Evolutionary conservation across 1,139 yeast species (phyloP), one percentile per base, ranked within the genome.

Genomic region (Arxiozyma heterogenica): DNA sequence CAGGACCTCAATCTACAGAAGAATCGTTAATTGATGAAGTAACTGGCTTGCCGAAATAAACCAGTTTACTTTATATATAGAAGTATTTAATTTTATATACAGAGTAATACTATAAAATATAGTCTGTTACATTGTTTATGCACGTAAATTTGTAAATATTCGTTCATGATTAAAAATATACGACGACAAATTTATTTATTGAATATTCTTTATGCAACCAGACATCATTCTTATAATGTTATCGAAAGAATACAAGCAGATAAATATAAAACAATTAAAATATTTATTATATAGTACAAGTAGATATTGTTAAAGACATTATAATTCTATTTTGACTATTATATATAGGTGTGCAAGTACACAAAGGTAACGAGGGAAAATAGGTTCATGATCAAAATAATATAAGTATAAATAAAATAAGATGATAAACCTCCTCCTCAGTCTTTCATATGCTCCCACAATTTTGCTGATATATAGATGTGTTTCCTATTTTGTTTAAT

Each of bases 1-100:
- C 81, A 38, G 98, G 97, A 48, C 97, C 98, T 15, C 79, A 77
- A 64, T 77, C 73, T 53, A 77, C 84, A 18, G 59, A 69, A 3
- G 80, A 79, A 57, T 72, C 76, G 25, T 75, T 86, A 62, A 76
- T 84, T 54, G 76, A 81, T 63, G 76, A 73, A 39, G 58, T 61
- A n/a, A 74, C 77, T 18, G 82, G 82, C 22, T 61, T 72, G 50
- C 81, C 81, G 61, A 71, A 70, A 55, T 63, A 57, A 54, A 15
- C 30, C 30, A 7, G 30, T 27, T 27, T 27, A 8, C 6, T 27
- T 27, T 27, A 27, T 27, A 27, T 27, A 27, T 12, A 15, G 5
- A 12, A 15, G 39, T 34, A 34, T 34, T 15, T 15, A 34, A 15
- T 15, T 34, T 15, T 34, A n/a, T 34, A 8, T 34, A 34, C n/a